These are phyloP conservation scores for Talaromyces sp. DNA, from an alignment of 2,329 filamentous ascomycete genomes.

Conservation along the genomic window DNA sequence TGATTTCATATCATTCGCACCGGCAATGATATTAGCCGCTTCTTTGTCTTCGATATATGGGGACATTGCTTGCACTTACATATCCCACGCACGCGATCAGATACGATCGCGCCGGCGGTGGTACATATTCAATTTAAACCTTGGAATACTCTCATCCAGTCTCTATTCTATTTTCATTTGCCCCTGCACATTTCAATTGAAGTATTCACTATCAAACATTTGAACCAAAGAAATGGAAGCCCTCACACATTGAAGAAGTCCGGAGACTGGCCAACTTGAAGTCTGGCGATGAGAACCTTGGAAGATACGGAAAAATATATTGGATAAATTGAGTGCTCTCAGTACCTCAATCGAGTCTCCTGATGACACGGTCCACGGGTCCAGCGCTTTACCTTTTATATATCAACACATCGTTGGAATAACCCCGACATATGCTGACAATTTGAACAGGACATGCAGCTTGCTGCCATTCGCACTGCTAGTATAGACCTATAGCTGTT, in stretches of 20 bases:
- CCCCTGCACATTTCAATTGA: no score
- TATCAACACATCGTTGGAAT: not conserved
- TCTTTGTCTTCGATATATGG: no score
- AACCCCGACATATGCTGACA: not conserved
- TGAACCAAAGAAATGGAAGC: not conserved
- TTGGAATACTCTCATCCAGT: no score
- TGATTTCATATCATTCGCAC: no score
- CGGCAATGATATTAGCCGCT: no score
- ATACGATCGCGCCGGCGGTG: no score
- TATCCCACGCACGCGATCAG: no score
- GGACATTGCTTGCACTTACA: no score
- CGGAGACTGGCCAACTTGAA: constrained; percentile 14
- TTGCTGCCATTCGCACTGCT: constrained; percentile 17
- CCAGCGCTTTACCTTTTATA: constrained; percentile 13
- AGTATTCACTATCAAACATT: no score
- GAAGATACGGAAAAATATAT: constrained; percentile 13
- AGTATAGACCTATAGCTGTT: constrained; percentile 27
- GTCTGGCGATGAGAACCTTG: constrained; percentile 19
- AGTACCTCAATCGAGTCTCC: constrained; percentile 17
- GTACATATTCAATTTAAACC: no score
- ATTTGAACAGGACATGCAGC: constrained; percentile 19
- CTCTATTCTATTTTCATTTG: no score
- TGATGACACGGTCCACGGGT: constrained; percentile 21
- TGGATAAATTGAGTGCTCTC: constrained; percentile 17
- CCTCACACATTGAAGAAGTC: constrained; percentile 17